phyloP scores from a whole-genome alignment of 2,329 filamentous ascomycete species.

The Parastagonospora nodorum region DNA sequence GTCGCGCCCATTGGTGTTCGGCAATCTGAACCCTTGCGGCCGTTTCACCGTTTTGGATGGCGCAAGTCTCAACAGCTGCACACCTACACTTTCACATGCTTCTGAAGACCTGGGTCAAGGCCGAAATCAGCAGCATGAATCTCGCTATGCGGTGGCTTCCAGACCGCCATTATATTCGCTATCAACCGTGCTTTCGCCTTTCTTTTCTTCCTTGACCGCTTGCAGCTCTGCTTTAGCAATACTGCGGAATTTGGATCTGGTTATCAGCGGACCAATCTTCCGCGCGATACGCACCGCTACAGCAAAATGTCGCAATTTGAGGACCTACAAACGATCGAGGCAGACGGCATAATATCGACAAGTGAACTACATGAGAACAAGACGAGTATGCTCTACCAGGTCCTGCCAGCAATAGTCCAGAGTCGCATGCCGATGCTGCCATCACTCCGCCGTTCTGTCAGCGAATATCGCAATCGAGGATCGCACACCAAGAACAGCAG shows the following conservation, averaged over 20 bases:
- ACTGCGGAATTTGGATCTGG: background rate
- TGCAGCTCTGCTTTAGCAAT: background rate
- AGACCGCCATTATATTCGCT: background rate
- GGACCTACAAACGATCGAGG: background rate
- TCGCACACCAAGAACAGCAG: constrained; percentile 16
- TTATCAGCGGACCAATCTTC: background rate
- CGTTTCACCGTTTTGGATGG: background rate
- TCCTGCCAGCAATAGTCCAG: constrained; percentile 60
- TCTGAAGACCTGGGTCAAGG: background rate
- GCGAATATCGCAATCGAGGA: constrained; percentile 27
- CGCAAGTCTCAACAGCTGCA: constrained; percentile 8
- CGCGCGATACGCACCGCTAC: no score
- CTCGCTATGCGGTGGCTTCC: background rate
- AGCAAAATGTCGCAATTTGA: constrained; percentile 10
- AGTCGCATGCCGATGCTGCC: constrained; percentile 58
- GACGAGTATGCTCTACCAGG: constrained; percentile 57
- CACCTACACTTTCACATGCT: constrained; percentile 1
- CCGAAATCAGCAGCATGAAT: background rate
- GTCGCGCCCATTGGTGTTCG: background rate
- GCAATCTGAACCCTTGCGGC: background rate
- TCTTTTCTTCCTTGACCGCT: background rate
- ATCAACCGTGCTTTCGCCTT: background rate
- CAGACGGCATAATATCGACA: background rate
- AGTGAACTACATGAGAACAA: constrained; percentile 13
- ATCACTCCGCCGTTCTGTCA: constrained; percentile 51